Conservation (phyloP, 2,329 filamentous ascomycete genomes). For the Nannizziopsis arthrosporioides region DNA sequence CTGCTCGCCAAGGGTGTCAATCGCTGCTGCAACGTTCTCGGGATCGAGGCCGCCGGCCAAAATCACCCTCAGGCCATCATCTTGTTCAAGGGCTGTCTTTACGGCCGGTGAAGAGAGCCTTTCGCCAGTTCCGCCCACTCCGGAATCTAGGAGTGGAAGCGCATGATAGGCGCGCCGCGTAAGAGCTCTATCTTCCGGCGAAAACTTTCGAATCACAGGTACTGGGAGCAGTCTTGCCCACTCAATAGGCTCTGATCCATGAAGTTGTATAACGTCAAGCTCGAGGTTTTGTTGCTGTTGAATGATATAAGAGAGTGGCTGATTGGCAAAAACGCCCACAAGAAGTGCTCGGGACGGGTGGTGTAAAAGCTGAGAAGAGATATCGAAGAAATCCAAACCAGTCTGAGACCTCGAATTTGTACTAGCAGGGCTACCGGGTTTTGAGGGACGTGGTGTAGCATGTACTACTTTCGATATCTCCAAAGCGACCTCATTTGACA, state of each 20-base stretch:
- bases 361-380: constrained; percentile 38
- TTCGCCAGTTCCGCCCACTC: constrained; percentile 68
- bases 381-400: constrained; percentile 56
- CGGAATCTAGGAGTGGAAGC: constrained; percentile 75
- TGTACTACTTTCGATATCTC: constrained; percentile 73
- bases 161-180: constrained; percentile 68
- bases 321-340: constrained; percentile 89
- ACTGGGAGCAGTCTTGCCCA: constrained; percentile 85
- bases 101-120: constrained; percentile 62
- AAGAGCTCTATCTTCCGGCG: constrained; percentile 60
- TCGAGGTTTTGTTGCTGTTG: constrained; percentile 62
- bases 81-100: constrained; percentile 51
- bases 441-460: constrained; percentile 25
- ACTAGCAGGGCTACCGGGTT: constrained; percentile 13
- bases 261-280: constrained; percentile 83
- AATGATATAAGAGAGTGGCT: constrained; percentile 71
- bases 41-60: constrained; percentile 76
- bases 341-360: constrained; percentile 57
- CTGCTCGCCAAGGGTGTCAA: constrained; percentile 52
- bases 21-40: constrained; percentile 59
- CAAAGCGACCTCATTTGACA: constrained; percentile 64
- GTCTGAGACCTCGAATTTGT: constrained; percentile 20
- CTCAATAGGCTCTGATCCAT: constrained; percentile 83
- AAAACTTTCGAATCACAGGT: constrained; percentile 79
- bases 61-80: constrained; percentile 60